Base-by-base conservation (phyloP, 2,329 filamentous ascomycete genomes). In the Botrytis elliptica region DNA sequence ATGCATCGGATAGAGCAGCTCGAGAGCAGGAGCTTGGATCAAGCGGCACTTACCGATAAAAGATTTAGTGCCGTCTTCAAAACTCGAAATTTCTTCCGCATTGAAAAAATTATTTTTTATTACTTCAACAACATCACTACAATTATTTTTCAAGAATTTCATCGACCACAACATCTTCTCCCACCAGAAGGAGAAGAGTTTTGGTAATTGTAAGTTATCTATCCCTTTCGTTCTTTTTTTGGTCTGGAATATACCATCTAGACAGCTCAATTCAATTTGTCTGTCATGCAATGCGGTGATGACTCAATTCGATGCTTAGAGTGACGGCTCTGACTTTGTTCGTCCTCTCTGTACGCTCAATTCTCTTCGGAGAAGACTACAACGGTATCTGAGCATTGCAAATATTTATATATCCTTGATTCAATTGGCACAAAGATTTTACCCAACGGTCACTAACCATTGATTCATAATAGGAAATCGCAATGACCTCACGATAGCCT, bases 371-470 rank as follows among this genome's bases (percentile, higher is more conserved):
- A 82, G 80, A 83, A 92, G 93, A 96, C 93, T 96, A 96, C 93
- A 95, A 96, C 93, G 93, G 93, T 96, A 96, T 96, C 93, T 96
- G 93, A 96, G 88, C 87, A 86, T 83, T 80, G 75, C 76, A 81
- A 82, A 82, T 70, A 79, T 73, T 70, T 75, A 25, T 36, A 66
- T 33, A 73, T 63, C 44, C 38, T 70, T 71, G 70, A 60, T 62
- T 46, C 29, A 29, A 62, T 74, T 71, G 36, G 36, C 44, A n/a
- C 12, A 55, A 40, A n/a, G 38, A 3, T 25, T 62, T 12, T 22
- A 52, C 10, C 3, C 60, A 69, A 10, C 3, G 52, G 29, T 59
- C 55, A 40, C 55, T 72, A 44, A 63, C 57, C 63, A 76, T 78
- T 57, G 79, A 73, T 57, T 33, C 66, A 33, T 8, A 55, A 36